A percentile compares a stretch with the other conserved stretches of the same genome.
These are phyloP conservation scores for Chaetoceros tenuissimus DNA, from an alignment of 108 stramenopile genomes.

Conservation along the genomic window DNA sequence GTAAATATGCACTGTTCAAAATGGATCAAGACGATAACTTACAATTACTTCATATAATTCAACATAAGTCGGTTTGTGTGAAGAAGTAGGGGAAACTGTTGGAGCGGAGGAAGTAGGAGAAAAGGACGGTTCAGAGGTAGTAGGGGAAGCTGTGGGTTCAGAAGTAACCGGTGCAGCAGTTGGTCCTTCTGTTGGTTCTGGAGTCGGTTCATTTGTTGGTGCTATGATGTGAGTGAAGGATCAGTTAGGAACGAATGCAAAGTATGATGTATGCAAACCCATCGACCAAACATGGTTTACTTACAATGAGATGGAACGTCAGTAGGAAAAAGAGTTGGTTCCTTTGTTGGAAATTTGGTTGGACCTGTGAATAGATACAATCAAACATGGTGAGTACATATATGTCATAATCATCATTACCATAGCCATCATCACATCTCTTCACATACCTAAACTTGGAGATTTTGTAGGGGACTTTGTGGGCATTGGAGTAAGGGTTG, in stretches of 20 bases:
- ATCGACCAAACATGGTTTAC: not conserved
- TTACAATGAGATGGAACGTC: not conserved
- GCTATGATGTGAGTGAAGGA: not conserved
- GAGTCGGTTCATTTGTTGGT: not conserved
- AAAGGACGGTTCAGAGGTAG: too few relatives aligned
- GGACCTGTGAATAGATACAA: not conserved
- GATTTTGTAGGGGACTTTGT: not conserved
- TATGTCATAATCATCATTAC: too few relatives aligned
- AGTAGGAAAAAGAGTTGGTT: not conserved
- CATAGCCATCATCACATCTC: not conserved
- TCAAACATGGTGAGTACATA: not conserved
- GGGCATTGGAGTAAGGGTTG: not conserved
- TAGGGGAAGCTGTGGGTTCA: too few relatives aligned
- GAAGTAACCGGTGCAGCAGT: not conserved
- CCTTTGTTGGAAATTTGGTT: not conserved
- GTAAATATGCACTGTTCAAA: too few relatives aligned
- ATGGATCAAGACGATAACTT: too few relatives aligned
- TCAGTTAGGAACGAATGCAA: not conserved
- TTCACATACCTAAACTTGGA: not conserved
- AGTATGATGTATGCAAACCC: not conserved
- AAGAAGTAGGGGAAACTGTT: not conserved
- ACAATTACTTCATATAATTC: not conserved
- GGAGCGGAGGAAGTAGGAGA: too few relatives aligned
- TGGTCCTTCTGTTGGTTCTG: not conserved
- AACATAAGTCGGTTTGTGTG: not conserved